Percentiles rank a stretch among this genome's conserved stretches.
Conservation (phyloP, 495 filamentous ascomycete genomes). For the Podospora didyma region DNA sequence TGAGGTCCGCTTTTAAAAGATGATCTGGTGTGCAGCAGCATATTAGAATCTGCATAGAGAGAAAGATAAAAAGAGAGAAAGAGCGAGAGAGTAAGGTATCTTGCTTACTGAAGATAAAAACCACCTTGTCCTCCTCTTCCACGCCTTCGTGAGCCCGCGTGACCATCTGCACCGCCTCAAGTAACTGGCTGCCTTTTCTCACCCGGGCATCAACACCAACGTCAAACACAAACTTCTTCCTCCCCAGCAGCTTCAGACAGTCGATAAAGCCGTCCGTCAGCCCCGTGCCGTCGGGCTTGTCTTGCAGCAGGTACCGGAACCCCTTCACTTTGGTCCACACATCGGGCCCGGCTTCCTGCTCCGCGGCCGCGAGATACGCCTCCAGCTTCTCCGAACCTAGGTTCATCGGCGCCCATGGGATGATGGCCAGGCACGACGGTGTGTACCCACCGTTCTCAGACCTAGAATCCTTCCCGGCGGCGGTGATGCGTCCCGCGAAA, state of each 20-base stretch:
- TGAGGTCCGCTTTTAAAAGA: conserved; percentile 80
- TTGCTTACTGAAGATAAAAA: conserved; percentile 69
- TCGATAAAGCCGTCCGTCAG: conserved; percentile 57
- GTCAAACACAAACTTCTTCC: conserved; percentile 66
- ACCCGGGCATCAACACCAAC: conserved; percentile 72
- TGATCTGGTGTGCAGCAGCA: conserved; percentile 54
- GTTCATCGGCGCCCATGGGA: conserved; percentile 79
- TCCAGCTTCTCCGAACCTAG: conserved; percentile 49
- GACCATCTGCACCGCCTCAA: conserved; percentile 70
- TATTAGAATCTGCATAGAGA: too few relatives aligned
- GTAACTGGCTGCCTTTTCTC: conserved; percentile 65
- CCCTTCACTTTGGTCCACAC: conserved; percentile 53
- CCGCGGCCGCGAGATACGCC: conserved; percentile 48
- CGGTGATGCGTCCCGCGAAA: conserved; percentile 61
- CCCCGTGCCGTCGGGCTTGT: conserved; percentile 62
- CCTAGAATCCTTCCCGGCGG: conserved; percentile 47
- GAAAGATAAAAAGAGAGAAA: conserved; percentile 7
- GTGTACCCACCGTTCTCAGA: conserved; percentile 59
- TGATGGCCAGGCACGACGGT: conserved; percentile 56
- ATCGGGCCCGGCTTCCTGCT: conserved; percentile 44
- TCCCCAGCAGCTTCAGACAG: conserved; percentile 64
- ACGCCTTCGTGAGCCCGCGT: conserved; percentile 54
- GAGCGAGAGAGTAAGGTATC: too few relatives aligned
- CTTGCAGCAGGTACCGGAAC: conserved; percentile 78
- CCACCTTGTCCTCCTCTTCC: conserved; percentile 52